Percentiles rank a stretch among this genome's conserved stretches.
Evolutionary conservation across 2,329 filamentous ascomycete species (phyloP).

Genomic region (Diaporthe aspalathi): DNA sequence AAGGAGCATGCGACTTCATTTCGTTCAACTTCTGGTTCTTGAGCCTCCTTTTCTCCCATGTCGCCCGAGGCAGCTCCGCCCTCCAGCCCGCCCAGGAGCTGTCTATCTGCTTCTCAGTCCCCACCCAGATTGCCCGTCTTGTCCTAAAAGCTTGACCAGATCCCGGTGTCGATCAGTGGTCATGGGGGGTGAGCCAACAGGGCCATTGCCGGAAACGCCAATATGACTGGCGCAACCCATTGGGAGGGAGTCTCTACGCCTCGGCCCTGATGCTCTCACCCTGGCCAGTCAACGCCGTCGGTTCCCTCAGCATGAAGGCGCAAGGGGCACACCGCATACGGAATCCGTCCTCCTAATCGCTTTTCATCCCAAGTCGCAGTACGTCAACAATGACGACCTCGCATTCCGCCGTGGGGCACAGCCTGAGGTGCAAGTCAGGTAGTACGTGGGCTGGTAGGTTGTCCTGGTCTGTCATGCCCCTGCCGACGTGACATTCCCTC

Average conservation of each 20-base stretch:
- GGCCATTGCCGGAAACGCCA: conserved; percentile 7
- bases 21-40: conserved; percentile 19
- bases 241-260: background rate
- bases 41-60: conserved; percentile 17
- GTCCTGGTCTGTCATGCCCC: background rate
- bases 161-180: conserved; percentile 7
- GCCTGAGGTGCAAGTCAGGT: conserved; percentile 1
- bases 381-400: conserved; percentile 30
- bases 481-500: background rate
- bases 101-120: background rate
- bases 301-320: conserved; percentile 1
- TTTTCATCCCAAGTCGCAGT: conserved; percentile 7
- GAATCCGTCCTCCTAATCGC: conserved; percentile 2
- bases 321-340: background rate
- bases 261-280: background rate
- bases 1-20: conserved; percentile 3
- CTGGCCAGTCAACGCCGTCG: conserved; percentile 4
- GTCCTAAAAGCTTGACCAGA: conserved; percentile 18
- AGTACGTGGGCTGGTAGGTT: background rate
- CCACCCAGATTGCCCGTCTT: conserved; percentile 27
- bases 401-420: background rate
- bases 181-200: background rate
- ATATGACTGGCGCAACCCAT: background rate
- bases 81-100: background rate
- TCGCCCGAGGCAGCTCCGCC: background rate